These are phyloP conservation scores for Blumeria graminis DNA, from an alignment of 2,329 filamentous ascomycete species.

Conservation along the genomic window DNA sequence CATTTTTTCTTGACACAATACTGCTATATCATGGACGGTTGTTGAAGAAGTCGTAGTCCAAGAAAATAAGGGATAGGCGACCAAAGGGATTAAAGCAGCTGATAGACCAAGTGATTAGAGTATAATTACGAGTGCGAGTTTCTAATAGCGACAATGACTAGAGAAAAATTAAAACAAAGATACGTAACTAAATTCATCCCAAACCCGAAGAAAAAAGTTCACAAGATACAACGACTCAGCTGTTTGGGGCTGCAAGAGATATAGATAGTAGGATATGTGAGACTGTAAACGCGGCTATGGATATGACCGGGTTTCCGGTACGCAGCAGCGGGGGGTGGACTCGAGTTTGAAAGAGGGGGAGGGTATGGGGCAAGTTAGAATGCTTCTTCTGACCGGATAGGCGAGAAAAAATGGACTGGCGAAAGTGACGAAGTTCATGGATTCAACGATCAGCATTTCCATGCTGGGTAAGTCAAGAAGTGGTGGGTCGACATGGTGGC, in stretches of 20 bases:
- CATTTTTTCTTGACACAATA: not conserved
- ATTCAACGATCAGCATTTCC: no score
- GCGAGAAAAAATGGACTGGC: no score
- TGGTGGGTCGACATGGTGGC: no score
- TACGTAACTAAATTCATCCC: not conserved
- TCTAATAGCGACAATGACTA: not conserved
- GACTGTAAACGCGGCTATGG: no score
- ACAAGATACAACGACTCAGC: not conserved
- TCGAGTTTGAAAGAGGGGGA: no score
- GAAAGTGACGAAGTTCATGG: no score
- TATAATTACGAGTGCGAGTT: not conserved
- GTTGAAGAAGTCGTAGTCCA: not conserved
- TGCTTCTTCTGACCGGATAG: no score
- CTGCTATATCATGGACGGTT: not conserved
- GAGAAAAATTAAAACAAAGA: not conserved
- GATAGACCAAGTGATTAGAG: not conserved
- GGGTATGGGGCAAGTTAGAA: no score
- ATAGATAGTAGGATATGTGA: not conserved
- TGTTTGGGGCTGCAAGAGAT: not conserved
- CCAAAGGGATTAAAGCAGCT: not conserved
- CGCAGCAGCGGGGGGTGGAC: no score
- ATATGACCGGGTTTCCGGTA: no score
- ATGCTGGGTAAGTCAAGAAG: no score
- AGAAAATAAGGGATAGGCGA: not conserved
- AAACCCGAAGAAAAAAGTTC: not conserved